These are phyloP conservation scores for Colletotrichum karsti DNA, from an alignment of 2,329 filamentous ascomycete genomes.

Conservation along the genomic window DNA sequence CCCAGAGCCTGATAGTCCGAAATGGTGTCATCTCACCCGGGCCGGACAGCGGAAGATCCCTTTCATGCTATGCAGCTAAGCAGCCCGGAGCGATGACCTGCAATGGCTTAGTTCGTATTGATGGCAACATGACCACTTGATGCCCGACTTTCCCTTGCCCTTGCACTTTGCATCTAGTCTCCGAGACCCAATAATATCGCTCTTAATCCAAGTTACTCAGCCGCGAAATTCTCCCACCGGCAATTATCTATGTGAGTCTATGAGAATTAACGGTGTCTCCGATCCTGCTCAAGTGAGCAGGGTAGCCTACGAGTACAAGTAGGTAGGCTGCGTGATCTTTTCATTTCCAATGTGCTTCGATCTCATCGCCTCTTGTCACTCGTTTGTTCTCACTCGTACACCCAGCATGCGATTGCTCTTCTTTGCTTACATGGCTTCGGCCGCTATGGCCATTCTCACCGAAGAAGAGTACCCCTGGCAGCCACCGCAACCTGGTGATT, in stretches of 20 bases:
- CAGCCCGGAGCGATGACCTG: not conserved
- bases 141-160: not conserved
- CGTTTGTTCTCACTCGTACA: not conserved
- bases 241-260: not conserved
- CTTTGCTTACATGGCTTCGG: not conserved
- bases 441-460: not conserved
- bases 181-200: not conserved
- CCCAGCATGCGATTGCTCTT: not conserved
- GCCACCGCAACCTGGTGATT: not conserved
- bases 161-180: not conserved
- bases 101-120: not conserved
- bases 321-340: no score
- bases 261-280: not conserved
- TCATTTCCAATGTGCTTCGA: no score
- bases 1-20: not conserved
- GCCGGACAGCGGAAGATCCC: not conserved
- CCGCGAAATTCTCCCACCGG: not conserved
- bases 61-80: not conserved
- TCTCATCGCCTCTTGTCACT: not conserved
- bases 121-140: not conserved
- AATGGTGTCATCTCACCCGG: not conserved
- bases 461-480: conserved; percentile 2
- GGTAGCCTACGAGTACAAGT: no score
- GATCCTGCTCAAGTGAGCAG: no score
- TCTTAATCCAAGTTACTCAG: not conserved